Percentiles rank a stretch among this genome's conserved stretches.
Conservation (phyloP, 768 basidiomycete genomes). For the Russula ochroleuca region DNA sequence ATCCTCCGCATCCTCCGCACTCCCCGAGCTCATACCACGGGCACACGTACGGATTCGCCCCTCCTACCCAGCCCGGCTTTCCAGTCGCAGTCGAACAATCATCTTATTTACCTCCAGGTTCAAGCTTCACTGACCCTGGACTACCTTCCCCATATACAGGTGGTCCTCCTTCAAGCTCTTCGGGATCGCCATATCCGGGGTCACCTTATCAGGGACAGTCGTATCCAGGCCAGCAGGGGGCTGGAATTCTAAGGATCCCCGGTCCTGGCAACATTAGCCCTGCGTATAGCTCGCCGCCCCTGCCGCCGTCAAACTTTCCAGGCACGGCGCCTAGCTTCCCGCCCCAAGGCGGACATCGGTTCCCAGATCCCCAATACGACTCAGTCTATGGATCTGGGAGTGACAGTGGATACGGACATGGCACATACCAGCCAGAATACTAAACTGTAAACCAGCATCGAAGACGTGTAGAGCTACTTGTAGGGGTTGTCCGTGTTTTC, state of each 20-base stretch:
- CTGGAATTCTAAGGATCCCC: constrained; percentile 3
- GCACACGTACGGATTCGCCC: not conserved
- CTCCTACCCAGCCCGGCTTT: constrained; percentile 8
- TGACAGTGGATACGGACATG: constrained; percentile 13
- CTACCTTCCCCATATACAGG: not conserved
- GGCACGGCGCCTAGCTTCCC: constrained; percentile 5
- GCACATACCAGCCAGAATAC: constrained; percentile 15
- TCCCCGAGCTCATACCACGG: not conserved
- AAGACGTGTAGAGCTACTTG: not conserved
- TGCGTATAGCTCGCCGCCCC: constrained; percentile 19
- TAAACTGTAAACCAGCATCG: constrained; percentile 3
- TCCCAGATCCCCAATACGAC: constrained; percentile 24
- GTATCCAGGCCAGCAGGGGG: constrained; percentile 23
- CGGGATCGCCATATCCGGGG: not conserved
- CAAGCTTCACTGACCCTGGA: constrained; percentile 1
- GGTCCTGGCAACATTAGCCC: constrained; percentile 10
- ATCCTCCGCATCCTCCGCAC: constrained; percentile 4
- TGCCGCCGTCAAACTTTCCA: constrained; percentile 10
- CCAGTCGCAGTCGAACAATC: not conserved
- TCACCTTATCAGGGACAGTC: constrained; percentile 17
- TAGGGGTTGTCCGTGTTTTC: not conserved
- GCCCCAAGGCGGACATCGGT: constrained; percentile 2
- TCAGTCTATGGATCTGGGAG: constrained; percentile 16
- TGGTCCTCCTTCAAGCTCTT: not conserved
- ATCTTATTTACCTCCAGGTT: not conserved